Evolutionary conservation across 2,329 filamentous ascomycete genomes (phyloP).

Genomic region (Ceratocystis alfenasii): DNA sequence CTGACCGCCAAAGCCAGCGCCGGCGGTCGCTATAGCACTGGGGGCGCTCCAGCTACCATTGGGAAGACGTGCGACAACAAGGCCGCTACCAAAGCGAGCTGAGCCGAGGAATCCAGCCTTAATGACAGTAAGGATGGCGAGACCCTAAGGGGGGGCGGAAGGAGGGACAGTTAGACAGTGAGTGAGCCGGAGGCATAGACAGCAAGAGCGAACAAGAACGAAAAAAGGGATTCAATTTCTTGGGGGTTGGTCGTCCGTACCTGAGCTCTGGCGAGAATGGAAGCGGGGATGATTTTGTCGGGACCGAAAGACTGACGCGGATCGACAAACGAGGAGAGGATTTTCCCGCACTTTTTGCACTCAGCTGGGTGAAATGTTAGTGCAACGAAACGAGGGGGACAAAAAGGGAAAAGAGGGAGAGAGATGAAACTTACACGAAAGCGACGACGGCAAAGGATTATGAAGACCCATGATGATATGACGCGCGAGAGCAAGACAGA

Average conservation of each 20-base stretch:
- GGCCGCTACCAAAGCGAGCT: slow-evolving; percentile 66
- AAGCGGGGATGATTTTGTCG: slow-evolving; percentile 91
- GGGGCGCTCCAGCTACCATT: slow-evolving; percentile 74
- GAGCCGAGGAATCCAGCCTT: slow-evolving; percentile 80
- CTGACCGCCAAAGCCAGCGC: slow-evolving; percentile 73
- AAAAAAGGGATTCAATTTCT: background rate
- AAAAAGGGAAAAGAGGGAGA: background rate
- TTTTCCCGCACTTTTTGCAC: slow-evolving; percentile 94
- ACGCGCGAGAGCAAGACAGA: background rate
- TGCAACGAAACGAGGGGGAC: background rate
- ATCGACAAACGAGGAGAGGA: slow-evolving; percentile 87
- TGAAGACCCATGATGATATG: slow-evolving; percentile 45
- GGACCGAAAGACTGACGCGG: slow-evolving; percentile 86
- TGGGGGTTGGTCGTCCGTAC: slow-evolving; percentile 41
- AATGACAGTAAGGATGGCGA: slow-evolving; percentile 74
- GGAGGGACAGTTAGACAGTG: background rate
- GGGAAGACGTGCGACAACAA: slow-evolving; percentile 66
- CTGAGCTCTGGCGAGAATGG: slow-evolving; percentile 83
- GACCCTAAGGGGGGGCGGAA: slow-evolving; percentile 39
- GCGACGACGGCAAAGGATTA: slow-evolving; percentile 53
- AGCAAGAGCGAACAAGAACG: background rate
- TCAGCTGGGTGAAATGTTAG: slow-evolving; percentile 53
- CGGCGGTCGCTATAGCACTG: slow-evolving; percentile 66
- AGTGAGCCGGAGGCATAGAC: background rate
- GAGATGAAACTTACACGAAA: slow-evolving; percentile 48